Base-by-base conservation (phyloP, 2,329 filamentous ascomycete species). In the Xylaria sp. region DNA sequence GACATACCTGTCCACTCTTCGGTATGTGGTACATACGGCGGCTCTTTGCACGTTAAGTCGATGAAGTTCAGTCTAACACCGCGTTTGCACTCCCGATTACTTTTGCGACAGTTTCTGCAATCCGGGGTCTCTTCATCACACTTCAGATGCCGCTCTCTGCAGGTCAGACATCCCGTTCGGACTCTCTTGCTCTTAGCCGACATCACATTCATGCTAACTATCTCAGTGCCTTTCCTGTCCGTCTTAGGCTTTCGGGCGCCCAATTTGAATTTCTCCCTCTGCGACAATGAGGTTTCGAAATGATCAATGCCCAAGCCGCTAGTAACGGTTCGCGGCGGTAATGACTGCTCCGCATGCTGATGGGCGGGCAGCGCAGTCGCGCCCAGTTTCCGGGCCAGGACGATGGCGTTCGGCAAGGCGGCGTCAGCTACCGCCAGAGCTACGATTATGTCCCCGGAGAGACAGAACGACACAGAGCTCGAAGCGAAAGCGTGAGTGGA, bases 41-140 rank as follows among this genome's bases (percentile, higher is more conserved):
- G 93, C 59, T 84, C 82, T 75, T 92, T 89, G 65, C 91, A 90
- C 70, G 91, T 90, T 3, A 91, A 92, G 77, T 97, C 94, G 73
- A 97, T 94, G 76, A 97, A 98, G 81, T 97, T 97, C 48, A 98
- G 84, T 44, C 93, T 88, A 59, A 97, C 85, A 20, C 94, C 95
- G 74, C 94, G 89, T 78, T 94, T 94, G 83, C 95, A 98, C 66
- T 90, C 84, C 59, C 95, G 86, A 76, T 90, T 94, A 61, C 94
- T 96, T 81, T 97, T 97, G 67, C 89, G 88, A 81, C 95, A 97
- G 76, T 97, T 97, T 75, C 92, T 84, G 71, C 87, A 89, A 40
- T 85, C 82, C 6, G 86, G 87, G 4, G 81, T 75, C 5, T 85
- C 90, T 79, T 97, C 93, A 77, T 97, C 94, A 79, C 94, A 97